phyloP scores from a whole-genome alignment of 2,329 filamentous ascomycete species.

The Scytalidium lignicola region DNA sequence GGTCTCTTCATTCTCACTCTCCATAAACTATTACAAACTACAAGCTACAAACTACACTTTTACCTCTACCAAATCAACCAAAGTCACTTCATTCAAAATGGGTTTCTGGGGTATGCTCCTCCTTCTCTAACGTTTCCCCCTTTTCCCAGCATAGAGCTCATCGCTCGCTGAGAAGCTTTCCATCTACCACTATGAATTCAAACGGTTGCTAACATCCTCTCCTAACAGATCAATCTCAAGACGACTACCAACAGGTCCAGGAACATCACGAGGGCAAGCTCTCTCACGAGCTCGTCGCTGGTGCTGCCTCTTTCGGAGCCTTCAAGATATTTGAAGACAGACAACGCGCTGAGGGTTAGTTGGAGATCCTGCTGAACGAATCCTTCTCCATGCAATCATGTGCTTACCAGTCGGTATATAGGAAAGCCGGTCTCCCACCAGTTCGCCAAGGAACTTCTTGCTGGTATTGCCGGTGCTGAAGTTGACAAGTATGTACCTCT shows the following conservation, averaged over 20 bases:
- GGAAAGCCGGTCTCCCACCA: conserved; percentile 66
- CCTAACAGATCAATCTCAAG: conserved; percentile 35
- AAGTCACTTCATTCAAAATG: no score
- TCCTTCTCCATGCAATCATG: not conserved
- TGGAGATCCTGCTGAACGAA: not conserved
- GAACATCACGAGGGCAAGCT: conserved; percentile 52
- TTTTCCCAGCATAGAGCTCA: no score
- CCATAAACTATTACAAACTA: not conserved
- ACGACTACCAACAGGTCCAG: conserved; percentile 38
- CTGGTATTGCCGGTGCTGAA: conserved; percentile 67
- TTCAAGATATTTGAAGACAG: conserved; percentile 77
- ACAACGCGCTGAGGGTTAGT: conserved; percentile 62
- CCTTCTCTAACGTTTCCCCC: no score
- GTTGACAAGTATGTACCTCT: conserved; percentile 54
- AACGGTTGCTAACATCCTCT: not conserved
- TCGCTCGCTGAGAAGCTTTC: no score
- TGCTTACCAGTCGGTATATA: conserved; percentile 25
- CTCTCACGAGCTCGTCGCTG: conserved; percentile 69
- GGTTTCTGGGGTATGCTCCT: no score
- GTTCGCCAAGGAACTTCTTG: conserved; percentile 74
- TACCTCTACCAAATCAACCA: not conserved
- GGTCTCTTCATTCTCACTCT: not conserved
- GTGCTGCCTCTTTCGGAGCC: conserved; percentile 71
- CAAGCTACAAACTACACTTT: not conserved
- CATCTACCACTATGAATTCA: no score